Base-by-base conservation (phyloP, 129 eudicot species). In the Flaveria ramosissima region DNA sequence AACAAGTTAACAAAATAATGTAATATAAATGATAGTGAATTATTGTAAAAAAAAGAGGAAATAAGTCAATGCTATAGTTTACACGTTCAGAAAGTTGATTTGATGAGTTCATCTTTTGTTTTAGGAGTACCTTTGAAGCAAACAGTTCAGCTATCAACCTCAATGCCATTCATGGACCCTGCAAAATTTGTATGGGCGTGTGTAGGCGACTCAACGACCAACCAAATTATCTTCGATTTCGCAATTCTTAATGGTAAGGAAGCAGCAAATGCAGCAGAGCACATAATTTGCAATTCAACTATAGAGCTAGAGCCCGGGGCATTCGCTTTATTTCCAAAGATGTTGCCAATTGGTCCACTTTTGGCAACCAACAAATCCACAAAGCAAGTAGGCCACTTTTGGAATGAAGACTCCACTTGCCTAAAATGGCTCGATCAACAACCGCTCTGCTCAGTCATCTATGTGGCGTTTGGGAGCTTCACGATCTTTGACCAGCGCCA, bases 401-500 rank as follows among this genome's bases (percentile, higher is more conserved):
- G 69, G 69, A 63, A 30, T 63, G 69, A 63, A 63, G 69, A 63
- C 69, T 27, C 69, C 19, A 63, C 69, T 63, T 63, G 69, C 23
- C 42, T 63, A 63, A 16, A 45, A 30, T 63, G 69, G 69, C 69
- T 63, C 7, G 69, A 63, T 63, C 45, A 63, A 14, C 69, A 63
- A 10, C 21, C 45, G 21, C 1, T 14, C 20, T 14, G 45, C 11
- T 62, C 68, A 11, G 68, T 62, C 21, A 62, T 62, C 11, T 62
- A 62, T 2, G 21, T 27, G 12, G 68, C 91, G 3, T 87, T 86
- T 72, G 96, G 96, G 21, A 89, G 91, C 80, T 55, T 79, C 74
- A 75, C 89, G 7, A 60, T 81, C 17, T 81, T 78, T 42, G 79
- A 84, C 26, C 63, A 42, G 8, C 48, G 9, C 4, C 91, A 89